These are phyloP conservation scores for Cryphonectria parasitica DNA, from an alignment of 2,329 filamentous ascomycete genomes.

Conservation along the genomic window DNA sequence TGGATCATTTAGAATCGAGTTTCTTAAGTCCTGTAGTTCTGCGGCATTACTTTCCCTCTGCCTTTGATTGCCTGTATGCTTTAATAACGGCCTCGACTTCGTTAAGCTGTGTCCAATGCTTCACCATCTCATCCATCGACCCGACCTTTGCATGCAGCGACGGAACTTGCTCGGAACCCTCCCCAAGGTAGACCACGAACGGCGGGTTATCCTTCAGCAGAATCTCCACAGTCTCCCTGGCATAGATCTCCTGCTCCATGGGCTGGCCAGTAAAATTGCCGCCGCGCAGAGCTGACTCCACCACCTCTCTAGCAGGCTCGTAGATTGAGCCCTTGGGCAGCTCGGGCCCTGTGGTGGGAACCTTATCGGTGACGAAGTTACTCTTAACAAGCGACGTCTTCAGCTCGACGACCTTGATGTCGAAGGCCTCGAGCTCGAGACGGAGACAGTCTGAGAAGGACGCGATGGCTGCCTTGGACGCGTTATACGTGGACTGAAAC, in stretches of 20 bases:
- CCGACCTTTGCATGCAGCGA: constrained; percentile 1
- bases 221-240: not conserved
- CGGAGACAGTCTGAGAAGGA: constrained; percentile 36
- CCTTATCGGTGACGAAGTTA: constrained; percentile 20
- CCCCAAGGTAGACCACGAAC: constrained; percentile 1
- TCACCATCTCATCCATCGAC: constrained; percentile 1
- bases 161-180: not conserved
- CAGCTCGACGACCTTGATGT: constrained; percentile 40
- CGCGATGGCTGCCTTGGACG: constrained; percentile 21
- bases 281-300: not conserved
- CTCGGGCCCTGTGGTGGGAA: not conserved
- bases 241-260: constrained; percentile 1
- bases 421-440: constrained; percentile 44
- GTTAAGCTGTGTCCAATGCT: not conserved
- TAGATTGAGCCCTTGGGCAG: constrained; percentile 12
- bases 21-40: too few species aligned
- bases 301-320: not conserved
- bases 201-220: constrained; percentile 3
- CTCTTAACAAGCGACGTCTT: constrained; percentile 41
- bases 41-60: not conserved
- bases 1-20: too few species aligned
- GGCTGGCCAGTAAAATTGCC: not conserved
- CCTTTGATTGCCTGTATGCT: not conserved
- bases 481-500: constrained; percentile 10
- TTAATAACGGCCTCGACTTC: constrained; percentile 9